Base-by-base conservation (phyloP, 768 basidiomycete genomes). In the Phlegmacium glaucopus region DNA sequence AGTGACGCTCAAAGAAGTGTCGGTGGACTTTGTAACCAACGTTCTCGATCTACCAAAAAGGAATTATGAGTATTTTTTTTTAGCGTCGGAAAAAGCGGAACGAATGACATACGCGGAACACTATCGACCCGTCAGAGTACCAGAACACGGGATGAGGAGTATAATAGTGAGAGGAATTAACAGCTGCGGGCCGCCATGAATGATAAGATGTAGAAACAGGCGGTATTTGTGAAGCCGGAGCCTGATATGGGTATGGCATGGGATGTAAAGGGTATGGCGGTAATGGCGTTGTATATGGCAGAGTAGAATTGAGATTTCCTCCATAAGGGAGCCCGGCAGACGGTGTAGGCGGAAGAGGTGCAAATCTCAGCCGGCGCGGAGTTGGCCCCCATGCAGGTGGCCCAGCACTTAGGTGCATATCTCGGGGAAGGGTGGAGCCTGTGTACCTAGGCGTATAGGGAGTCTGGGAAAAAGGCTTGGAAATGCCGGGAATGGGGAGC, bases 1-100 rank as follows among this genome's bases (percentile, higher is more conserved):
- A 65, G 41, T 65, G 60, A 13, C 47, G 51, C 28, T 62, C 58
- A 40, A 65, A 60, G 54, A 62, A 62, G 45, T 60, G 57, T 11
- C 58, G 56, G 41, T 65, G 63, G 3, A 62, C 59, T 38, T 48
- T 55, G 46, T 56, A 65, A 25, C 56, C 42, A 11, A 45, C 46
- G 17, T 55, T 49, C 42, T 64, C 57, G 10, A 62, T 60, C 61
- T 62, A 38, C 13, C 3, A 29, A 27, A 36, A 25, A 6, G 49
- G n/a, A 44, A 42, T 30, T 32, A 39, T 13, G 26, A 5, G 35
- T 3, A 41, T 16, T 50, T 11, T 16, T 16, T 50, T 11, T 16
- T 29, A 27, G 13, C 11, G 22, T 22, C 9, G 26, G 13, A 35
- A 35, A 39, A 50, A 12, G n/a, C 10, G 16, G 25, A 22, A 22